Evolutionary conservation across 2,329 filamentous ascomycete species (phyloP).

Genomic region (Clonostachys solani): DNA sequence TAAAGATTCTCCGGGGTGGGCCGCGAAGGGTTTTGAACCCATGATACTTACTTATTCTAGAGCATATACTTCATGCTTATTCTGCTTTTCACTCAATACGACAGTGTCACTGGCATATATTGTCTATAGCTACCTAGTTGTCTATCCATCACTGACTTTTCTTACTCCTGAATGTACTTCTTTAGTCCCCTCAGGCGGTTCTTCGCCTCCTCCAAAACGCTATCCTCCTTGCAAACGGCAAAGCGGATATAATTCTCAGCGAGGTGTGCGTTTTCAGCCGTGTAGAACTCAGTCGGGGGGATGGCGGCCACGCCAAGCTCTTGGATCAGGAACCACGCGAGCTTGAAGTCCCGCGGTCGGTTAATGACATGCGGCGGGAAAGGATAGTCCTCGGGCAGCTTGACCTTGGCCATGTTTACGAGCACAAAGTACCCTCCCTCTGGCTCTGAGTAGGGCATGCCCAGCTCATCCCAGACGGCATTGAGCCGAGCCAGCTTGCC

Average conservation of each 20-base stretch:
- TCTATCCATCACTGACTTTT: not conserved
- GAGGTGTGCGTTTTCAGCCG: conserved; percentile 73
- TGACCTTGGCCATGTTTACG: conserved; percentile 86
- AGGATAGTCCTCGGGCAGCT: conserved; percentile 75
- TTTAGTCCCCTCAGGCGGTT: conserved; percentile 68
- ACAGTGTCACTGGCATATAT: too few relatives aligned
- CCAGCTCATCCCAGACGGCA: conserved; percentile 70
- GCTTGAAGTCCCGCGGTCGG: conserved; percentile 87
- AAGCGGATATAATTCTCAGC: conserved; percentile 93
- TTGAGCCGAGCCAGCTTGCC: conserved; percentile 85
- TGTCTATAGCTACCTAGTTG: too few relatives aligned
- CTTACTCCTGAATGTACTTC: conserved; percentile 55
- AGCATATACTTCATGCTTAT: too few relatives aligned
- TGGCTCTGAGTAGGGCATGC: conserved; percentile 80
- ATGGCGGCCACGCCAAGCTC: conserved; percentile 95
- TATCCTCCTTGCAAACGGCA: conserved; percentile 93
- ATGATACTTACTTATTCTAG: too few relatives aligned
- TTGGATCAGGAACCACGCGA: conserved; percentile 95
- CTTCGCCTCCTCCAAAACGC: conserved; percentile 76
- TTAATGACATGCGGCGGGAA: conserved; percentile 87
- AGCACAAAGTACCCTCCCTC: conserved; percentile 98
- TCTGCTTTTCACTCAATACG: too few relatives aligned
- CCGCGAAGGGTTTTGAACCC: too few relatives aligned
- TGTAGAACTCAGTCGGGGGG: conserved; percentile 96
- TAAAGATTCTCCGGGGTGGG: too few relatives aligned